Evolutionary conservation across 768 basidiomycete species (phyloP).

Genomic region (Paxillus rubicundulus): DNA sequence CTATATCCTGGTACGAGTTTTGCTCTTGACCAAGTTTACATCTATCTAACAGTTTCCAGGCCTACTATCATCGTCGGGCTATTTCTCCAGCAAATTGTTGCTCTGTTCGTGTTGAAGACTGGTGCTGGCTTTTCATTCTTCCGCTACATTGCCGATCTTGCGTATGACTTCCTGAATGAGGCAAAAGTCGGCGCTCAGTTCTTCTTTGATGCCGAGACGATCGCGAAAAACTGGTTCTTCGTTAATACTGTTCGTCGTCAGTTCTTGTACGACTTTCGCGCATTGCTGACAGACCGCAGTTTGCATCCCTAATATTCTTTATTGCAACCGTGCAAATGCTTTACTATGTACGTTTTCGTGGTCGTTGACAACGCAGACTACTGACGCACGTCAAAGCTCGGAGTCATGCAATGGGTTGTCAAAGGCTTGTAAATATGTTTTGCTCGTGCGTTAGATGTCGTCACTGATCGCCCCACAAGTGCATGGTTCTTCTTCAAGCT

Average conservation of each 20-base stretch:
- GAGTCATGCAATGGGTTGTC: constrained; percentile 94
- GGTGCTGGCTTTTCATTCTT: constrained; percentile 82
- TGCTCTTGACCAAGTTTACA: background rate
- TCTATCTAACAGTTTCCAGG: constrained; percentile 38
- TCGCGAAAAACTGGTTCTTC: constrained; percentile 79
- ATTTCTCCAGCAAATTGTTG: constrained; percentile 80
- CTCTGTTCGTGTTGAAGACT: constrained; percentile 86
- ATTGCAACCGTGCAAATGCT: constrained; percentile 90
- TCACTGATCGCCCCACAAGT: constrained; percentile 33
- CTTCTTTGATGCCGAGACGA: constrained; percentile 73
- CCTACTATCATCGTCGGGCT: constrained; percentile 86
- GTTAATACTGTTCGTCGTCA: constrained; percentile 60
- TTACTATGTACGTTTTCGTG: constrained; percentile 53
- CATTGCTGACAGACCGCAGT: constrained; percentile 36
- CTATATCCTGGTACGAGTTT: constrained; percentile 64
- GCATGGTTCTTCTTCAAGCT: constrained; percentile 94
- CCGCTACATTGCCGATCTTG: constrained; percentile 76
- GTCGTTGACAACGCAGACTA: background rate
- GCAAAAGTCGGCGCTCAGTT: constrained; percentile 70
- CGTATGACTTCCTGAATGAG: constrained; percentile 74
- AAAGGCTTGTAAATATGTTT: constrained; percentile 62
- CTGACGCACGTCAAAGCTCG: constrained; percentile 39
- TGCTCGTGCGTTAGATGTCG: background rate
- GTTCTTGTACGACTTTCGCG: constrained; percentile 7
- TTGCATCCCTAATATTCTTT: constrained; percentile 88